A percentile compares a stretch with the other conserved stretches of the same genome.
These are phyloP conservation scores for Hibiscus mutabilis DNA, from an alignment of 345 rosid genomes.

Conservation along the genomic window DNA sequence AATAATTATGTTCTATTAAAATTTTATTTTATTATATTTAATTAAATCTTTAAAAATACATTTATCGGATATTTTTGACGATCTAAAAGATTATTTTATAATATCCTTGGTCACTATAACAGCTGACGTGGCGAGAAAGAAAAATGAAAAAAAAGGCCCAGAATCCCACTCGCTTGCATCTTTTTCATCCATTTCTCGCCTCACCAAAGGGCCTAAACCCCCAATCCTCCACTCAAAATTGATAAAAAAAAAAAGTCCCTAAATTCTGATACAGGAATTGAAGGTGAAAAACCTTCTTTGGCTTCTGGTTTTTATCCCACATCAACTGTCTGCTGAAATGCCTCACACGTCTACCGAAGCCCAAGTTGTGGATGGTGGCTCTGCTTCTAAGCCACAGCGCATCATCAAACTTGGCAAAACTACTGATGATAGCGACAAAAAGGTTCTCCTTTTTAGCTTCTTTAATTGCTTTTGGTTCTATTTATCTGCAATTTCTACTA, in stretches of 20 bases:
- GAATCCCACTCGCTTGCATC: not conserved
- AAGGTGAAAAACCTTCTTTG: not conserved
- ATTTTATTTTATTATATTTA: too few relatives aligned
- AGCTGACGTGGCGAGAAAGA: not conserved
- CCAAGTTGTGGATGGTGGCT: conserved; percentile 9
- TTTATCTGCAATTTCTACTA: not conserved
- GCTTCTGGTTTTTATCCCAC: not conserved
- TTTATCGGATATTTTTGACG: too few relatives aligned
- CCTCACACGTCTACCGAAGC: not conserved
- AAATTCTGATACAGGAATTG: not conserved
- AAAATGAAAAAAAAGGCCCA: not conserved
- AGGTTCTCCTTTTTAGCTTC: conserved; percentile 2
- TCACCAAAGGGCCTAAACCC: not conserved
- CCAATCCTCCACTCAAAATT: not conserved
- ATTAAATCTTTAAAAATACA: too few relatives aligned
- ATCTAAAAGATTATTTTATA: too few relatives aligned
- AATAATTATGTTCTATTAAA: too few relatives aligned
- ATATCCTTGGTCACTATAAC: not conserved
- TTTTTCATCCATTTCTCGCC: not conserved
- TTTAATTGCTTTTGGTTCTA: not conserved
- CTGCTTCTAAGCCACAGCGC: conserved; percentile 9
- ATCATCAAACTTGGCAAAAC: not conserved
- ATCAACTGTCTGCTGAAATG: not conserved
- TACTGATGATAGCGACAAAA: not conserved
- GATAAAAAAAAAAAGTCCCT: not conserved